phyloP scores from a whole-genome alignment of 345 rosid species.

The Eucalyptus curtisii region DNA sequence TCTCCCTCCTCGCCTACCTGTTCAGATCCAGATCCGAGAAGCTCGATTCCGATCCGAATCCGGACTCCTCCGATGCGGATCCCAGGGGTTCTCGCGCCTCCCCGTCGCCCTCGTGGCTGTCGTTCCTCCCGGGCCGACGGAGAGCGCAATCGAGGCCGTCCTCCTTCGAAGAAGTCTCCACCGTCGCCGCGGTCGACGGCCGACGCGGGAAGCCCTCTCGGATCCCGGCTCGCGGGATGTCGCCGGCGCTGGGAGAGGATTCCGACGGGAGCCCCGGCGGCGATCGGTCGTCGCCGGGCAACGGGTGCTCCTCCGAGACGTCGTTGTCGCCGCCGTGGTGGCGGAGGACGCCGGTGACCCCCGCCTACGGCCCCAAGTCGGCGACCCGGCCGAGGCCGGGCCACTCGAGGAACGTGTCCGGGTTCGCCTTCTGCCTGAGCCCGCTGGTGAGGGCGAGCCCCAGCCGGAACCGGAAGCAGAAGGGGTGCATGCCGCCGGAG shows the following conservation, averaged over 20 bases:
- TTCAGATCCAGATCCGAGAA: conserved; percentile 71
- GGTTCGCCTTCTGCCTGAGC: conserved; percentile 52
- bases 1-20: conserved; percentile 40
- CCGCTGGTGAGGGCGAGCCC: conserved; percentile 93
- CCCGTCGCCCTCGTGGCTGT: conserved; percentile 43
- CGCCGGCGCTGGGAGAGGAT: conserved; percentile 36
- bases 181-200: conserved; percentile 4
- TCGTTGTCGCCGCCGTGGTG: conserved; percentile 8
- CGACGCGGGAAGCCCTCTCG: conserved; percentile 9
- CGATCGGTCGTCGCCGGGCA: conserved; percentile 21
- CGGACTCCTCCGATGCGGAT: not conserved
- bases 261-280: conserved; percentile 11
- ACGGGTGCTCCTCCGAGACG: not conserved
- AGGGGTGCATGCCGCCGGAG: conserved; percentile 27
- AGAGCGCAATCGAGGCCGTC: conserved; percentile 15
- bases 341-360: conserved; percentile 19
- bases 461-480: conserved; percentile 30
- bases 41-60: conserved; percentile 20
- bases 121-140: conserved; percentile 30
- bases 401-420: not conserved
- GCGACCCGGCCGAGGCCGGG: not conserved
- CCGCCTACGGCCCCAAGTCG: conserved; percentile 6
- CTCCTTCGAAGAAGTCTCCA: conserved; percentile 9
- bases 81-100: not conserved
- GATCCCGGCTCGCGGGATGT: conserved; percentile 57